Percentiles rank a stretch among this genome's conserved stretches.
These are phyloP conservation scores for Alternaria brassicae DNA, from an alignment of 2,329 filamentous ascomycete species.

Conservation along the genomic window DNA sequence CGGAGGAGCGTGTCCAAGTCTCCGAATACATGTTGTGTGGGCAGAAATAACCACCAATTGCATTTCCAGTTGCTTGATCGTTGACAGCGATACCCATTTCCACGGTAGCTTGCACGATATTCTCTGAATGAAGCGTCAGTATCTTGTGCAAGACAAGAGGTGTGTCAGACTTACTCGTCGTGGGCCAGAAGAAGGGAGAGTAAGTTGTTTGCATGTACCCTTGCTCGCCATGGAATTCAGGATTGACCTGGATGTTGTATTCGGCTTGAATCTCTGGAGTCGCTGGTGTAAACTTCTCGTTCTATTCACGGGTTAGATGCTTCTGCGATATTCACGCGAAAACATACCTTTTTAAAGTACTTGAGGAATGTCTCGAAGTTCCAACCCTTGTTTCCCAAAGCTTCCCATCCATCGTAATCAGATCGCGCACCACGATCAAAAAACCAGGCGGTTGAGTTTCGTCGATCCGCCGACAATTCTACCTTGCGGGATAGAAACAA, in stretches of 20 bases:
- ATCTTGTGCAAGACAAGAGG: neutral
- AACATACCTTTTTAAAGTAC: constrained; percentile 33
- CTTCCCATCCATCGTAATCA: constrained; percentile 44
- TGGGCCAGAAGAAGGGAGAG: constrained; percentile 32
- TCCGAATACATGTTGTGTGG: constrained; percentile 28
- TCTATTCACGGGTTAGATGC: constrained; percentile 19
- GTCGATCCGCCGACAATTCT: constrained; percentile 36
- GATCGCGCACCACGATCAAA: constrained; percentile 37
- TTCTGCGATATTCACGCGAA: neutral
- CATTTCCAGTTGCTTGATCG: constrained; percentile 31
- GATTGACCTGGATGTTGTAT: constrained; percentile 28
- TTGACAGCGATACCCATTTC: constrained; percentile 24
- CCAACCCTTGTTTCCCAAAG: constrained; percentile 37
- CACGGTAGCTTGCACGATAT: constrained; percentile 26
- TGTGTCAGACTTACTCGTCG: constrained; percentile 22
- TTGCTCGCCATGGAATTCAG: constrained; percentile 19
- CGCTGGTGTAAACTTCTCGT: constrained; percentile 30
- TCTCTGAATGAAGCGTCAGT: constrained; percentile 18
- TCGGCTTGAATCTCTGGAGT: constrained; percentile 24
- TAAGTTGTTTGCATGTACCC: constrained; percentile 31
- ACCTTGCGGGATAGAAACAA: constrained; percentile 23
- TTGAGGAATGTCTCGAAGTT: constrained; percentile 36
- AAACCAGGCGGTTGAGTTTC: constrained; percentile 51
- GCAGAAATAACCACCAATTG: constrained; percentile 30
- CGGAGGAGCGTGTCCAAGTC: constrained; percentile 26